A percentile compares a stretch with the other conserved stretches of the same genome.
These are phyloP conservation scores for Aspergillus mulundensis DNA, from an alignment of 495 filamentous ascomycete species.

Conservation along the genomic window DNA sequence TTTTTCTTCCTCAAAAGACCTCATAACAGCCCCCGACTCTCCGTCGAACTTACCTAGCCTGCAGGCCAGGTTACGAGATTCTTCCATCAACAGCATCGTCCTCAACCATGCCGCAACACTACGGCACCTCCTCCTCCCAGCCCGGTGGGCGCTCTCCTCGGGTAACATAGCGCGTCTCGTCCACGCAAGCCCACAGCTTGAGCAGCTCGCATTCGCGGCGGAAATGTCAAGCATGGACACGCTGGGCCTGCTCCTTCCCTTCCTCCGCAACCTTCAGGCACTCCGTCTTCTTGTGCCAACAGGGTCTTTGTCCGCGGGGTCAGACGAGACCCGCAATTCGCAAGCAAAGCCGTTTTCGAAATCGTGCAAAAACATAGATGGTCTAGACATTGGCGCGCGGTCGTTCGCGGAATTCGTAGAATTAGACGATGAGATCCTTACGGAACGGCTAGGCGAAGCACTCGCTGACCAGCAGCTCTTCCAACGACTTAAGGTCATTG, in stretches of 20 bases:
- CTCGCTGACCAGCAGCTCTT: constrained; percentile 35
- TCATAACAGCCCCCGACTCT: constrained; percentile 22
- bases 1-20: constrained; percentile 5
- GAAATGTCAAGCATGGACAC: constrained; percentile 42
- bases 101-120: constrained; percentile 49
- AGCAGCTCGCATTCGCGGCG: constrained; percentile 52
- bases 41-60: constrained; percentile 25
- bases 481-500: constrained; percentile 33
- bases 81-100: constrained; percentile 41
- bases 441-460: constrained; percentile 29
- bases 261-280: constrained; percentile 43
- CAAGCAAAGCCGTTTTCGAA: background rate
- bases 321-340: background rate
- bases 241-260: constrained; percentile 42
- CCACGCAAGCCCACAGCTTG: constrained; percentile 52
- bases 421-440: constrained; percentile 33
- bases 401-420: constrained; percentile 35
- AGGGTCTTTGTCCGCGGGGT: constrained; percentile 10
- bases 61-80: constrained; percentile 36
- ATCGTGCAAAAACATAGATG: background rate
- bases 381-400: constrained; percentile 19
- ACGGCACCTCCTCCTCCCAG: constrained; percentile 53
- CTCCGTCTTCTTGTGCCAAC: constrained; percentile 43
- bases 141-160: constrained; percentile 51
- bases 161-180: constrained; percentile 48